Evolutionary conservation across 495 filamentous ascomycete genomes (phyloP).

Genomic region (Aspergillus indologenus): DNA sequence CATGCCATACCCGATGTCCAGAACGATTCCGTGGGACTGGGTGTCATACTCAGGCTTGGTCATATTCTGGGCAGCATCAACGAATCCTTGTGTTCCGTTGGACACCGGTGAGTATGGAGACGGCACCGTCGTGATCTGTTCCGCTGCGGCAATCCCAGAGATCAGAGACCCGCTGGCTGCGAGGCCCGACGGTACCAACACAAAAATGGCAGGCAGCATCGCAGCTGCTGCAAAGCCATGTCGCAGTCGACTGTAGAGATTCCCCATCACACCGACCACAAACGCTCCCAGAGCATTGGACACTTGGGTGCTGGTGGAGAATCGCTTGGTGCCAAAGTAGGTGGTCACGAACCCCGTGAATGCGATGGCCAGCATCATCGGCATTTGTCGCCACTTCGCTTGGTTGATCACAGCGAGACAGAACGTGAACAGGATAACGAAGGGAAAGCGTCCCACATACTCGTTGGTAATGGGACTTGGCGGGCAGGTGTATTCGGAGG

Average conservation of each 20-base stretch:
- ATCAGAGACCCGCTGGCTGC: slow-evolving; percentile 81
- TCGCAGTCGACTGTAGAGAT: slow-evolving; percentile 79
- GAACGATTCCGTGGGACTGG: slow-evolving; percentile 55
- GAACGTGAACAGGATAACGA: slow-evolving; percentile 77
- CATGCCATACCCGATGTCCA: slow-evolving; percentile 83
- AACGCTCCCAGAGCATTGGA: slow-evolving; percentile 79
- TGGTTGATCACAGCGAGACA: slow-evolving; percentile 85
- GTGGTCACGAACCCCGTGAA: slow-evolving; percentile 86
- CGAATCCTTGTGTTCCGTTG: slow-evolving; percentile 49
- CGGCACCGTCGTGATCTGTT: slow-evolving; percentile 63
- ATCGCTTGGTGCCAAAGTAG: slow-evolving; percentile 69
- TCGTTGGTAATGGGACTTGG: slow-evolving; percentile 49
- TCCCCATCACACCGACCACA: slow-evolving; percentile 80
- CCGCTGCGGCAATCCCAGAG: slow-evolving; percentile 77
- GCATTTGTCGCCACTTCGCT: slow-evolving; percentile 84
- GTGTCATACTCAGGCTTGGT: slow-evolving; percentile 20
- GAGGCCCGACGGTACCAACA: slow-evolving; percentile 87
- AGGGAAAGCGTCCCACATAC: slow-evolving; percentile 57
- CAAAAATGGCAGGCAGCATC: slow-evolving; percentile 90
- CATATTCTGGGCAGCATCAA: slow-evolving; percentile 42
- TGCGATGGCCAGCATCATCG: slow-evolving; percentile 80
- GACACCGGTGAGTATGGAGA: slow-evolving; percentile 45
- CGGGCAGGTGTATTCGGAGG: slow-evolving; percentile 67
- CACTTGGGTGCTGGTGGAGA: slow-evolving; percentile 75
- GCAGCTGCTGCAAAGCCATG: slow-evolving; percentile 84